Evolutionary conservation across 1,139 yeast species (phyloP), one percentile per base, ranked within the genome.

Genomic region (Hyphopichia fennica): DNA sequence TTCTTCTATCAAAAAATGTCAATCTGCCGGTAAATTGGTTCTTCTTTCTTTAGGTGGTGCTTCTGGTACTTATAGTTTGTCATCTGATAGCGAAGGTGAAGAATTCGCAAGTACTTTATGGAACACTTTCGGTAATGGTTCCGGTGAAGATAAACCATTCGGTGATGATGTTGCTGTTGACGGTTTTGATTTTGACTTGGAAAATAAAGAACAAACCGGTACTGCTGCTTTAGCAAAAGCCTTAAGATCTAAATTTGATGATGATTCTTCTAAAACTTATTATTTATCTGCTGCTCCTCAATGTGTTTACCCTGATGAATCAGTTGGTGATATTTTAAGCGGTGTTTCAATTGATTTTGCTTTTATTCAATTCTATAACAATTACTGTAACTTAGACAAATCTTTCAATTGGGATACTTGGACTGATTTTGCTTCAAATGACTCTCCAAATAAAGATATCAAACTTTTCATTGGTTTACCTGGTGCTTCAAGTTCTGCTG

Each of bases 281-380:
- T 90, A 87, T 62, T 69, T 91, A 39, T 81, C 96, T 41, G 96
- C 96, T 48, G 96, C 98, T 49, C 98, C 98, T 22, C 98, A 91
- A 70, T 91, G 98, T 70, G 87, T 84, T 16, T 87, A 83, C 60
- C 98, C 97, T 17, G 98, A 91, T 68, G 89, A 84, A 7, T 81
- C 87, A 35, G 82, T 86, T 35, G 95, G 96, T 47, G 79, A 81
- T 42, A 67, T 86, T 31, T 65, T 91, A 52, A 69, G 70, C 19
- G 66, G 76, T 31, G 80, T 87, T 17, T 72, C 79, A 35, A 69
- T 91, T 49, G 98, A 91, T 65, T 89, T 85, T 65, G 93, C 93
- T 2, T 89, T 87, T 57, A 79, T 91, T 54, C 98, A 91, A 71
- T 91, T 91, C 70, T 91, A 91, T 77, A 91, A 91, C 76, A 91